Evolutionary conservation across 1,284 basidiomycete genomes (phyloP), one percentile per base, ranked within the genome.

Genomic region (Golubevia sp.): DNA sequence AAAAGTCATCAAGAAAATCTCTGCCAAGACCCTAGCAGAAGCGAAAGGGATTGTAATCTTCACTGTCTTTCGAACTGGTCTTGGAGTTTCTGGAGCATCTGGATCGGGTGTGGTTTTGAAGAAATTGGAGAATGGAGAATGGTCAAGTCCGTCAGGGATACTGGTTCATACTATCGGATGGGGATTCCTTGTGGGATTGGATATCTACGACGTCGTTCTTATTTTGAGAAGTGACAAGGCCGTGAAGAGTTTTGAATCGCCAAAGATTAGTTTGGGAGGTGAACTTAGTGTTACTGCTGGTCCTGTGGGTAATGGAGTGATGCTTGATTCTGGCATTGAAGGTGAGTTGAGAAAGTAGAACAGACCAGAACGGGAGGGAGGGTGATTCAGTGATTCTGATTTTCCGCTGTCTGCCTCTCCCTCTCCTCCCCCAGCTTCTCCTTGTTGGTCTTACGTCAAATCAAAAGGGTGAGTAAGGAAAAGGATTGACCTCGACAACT

Each of bases 121-220:
- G 13, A 64, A 75, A 24, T 67, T 82, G 3, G 71, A 69, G 0
- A 79, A 84, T 24, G 82, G 84, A 0, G 27, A 73, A 55, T 84
- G 84, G 84, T 72, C 75, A 3, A 55, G 74, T 0, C 84, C 84
- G 2, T 77, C 76, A 0, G 82, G 77, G 20, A 62, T 84, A 6
- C 56, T 84, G 0, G 63, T 84, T 13, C 79, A 85, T 34, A 83
- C 81, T 0, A 51, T 81, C 18, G 77, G 78, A 0, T 73, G 70
- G 48, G 81, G 76, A 0, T 71, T 84, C 49, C 64, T 82, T 11
- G 72, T 79, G 34, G 84, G 84, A 0, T 70, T 79, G 13, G 84
- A 85, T 52, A 73, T 84, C 24, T 85, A 85, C 65, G 84, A 85
- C 51, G 82, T 84, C 11, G 82, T 84, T 0, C 71, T 85, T 1